These are phyloP conservation scores for Lojkania enalia DNA, from an alignment of 2,329 filamentous ascomycete species.

Conservation along the genomic window DNA sequence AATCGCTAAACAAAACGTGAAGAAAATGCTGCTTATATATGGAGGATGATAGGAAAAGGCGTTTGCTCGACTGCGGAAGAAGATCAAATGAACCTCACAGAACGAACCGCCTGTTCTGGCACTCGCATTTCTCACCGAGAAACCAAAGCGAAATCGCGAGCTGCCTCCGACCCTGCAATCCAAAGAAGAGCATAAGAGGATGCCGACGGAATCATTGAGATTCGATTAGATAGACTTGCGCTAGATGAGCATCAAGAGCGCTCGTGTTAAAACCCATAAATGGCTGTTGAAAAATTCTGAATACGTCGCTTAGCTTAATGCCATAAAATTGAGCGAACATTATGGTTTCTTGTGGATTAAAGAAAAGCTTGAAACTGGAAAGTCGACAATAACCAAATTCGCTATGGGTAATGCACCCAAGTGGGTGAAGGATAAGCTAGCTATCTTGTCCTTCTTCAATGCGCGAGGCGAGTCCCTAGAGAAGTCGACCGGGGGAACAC, in stretches of 20 bases:
- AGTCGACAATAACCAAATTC: constrained; percentile 51
- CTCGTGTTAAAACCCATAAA: constrained; percentile 45
- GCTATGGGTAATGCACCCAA: constrained; percentile 12
- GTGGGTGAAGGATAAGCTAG: constrained; percentile 8
- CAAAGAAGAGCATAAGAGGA: constrained; percentile 9
- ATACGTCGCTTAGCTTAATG: constrained; percentile 47
- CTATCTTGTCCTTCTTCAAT: constrained; percentile 33
- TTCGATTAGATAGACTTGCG: constrained; percentile 49
- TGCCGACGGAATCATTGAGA: constrained; percentile 37
- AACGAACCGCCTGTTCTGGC: constrained; percentile 1
- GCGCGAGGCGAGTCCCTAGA: constrained; percentile 26
- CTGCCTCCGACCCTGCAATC: too few species aligned
- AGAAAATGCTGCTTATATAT: constrained; percentile 15
- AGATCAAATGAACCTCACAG: too few species aligned
- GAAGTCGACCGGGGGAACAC: constrained; percentile 26
- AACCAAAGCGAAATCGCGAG: too few species aligned
- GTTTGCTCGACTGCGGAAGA: constrained; percentile 5
- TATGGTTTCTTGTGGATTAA: constrained; percentile 54
- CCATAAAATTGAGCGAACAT: constrained; percentile 28
- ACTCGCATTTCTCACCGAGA: too few species aligned
- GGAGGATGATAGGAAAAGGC: constrained; percentile 6
- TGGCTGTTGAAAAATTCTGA: constrained; percentile 45
- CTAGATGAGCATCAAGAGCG: constrained; percentile 41
- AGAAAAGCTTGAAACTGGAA: constrained; percentile 44
- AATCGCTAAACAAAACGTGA: constrained; percentile 14